A percentile compares a stretch with the other conserved stretches of the same genome.
Evolutionary conservation across 257 asterid genomes (phyloP).

Genomic region (Thymus quinquecostatus): DNA sequence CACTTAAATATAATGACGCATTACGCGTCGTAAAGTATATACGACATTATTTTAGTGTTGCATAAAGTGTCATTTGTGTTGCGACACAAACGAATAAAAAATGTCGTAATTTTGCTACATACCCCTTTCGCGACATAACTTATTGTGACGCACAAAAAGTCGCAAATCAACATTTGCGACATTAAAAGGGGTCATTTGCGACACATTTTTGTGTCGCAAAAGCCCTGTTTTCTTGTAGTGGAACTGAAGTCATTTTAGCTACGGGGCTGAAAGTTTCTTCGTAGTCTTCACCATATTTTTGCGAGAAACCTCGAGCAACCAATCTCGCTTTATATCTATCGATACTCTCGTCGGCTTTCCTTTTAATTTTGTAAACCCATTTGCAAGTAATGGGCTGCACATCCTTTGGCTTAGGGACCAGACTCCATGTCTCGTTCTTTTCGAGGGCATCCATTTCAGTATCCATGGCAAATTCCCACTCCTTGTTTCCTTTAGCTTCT

Average conservation of each 20-base stretch:
- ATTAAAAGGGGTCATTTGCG: too few relatives aligned
- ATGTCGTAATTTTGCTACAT: too few relatives aligned
- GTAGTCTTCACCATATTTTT: neutral
- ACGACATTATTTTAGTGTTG: too few relatives aligned
- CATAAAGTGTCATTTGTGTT: too few relatives aligned
- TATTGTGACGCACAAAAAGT: too few relatives aligned
- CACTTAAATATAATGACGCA: too few relatives aligned
- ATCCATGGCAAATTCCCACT: neutral
- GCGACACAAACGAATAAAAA: too few relatives aligned
- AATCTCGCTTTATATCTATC: neutral
- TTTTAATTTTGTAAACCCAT: neutral
- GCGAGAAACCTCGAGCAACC: neutral
- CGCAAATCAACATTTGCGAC: too few relatives aligned
- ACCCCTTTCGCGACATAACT: too few relatives aligned
- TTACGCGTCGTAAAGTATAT: too few relatives aligned
- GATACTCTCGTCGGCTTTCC: neutral
- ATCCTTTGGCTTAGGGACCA: neutral
- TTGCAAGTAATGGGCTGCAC: neutral
- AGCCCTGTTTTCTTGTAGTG: too few relatives aligned
- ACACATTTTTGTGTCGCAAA: too few relatives aligned
- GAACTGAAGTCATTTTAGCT: neutral
- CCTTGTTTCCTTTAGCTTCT: neutral
- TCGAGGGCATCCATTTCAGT: neutral
- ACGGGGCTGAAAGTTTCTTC: neutral
- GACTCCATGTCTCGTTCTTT: neutral